A percentile compares a stretch with the other conserved stretches of the same genome.
phyloP scores from a whole-genome alignment of 768 basidiomycete species.

The Boletus subcaerulescens region DNA sequence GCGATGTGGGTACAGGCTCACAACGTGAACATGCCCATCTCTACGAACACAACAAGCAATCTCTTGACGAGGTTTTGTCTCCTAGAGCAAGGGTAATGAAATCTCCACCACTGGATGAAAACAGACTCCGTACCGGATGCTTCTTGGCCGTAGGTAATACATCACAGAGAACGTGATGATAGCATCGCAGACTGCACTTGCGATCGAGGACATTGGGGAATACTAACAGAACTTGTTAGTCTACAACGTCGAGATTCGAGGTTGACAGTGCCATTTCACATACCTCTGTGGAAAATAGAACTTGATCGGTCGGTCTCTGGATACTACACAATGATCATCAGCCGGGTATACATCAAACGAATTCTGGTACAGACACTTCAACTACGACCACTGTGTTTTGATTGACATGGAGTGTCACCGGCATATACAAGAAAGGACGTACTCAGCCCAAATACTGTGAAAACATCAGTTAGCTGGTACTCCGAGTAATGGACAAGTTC shows the following conservation, averaged over 20 bases:
- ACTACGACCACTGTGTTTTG: background rate
- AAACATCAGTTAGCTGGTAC: background rate
- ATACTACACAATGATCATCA: slow-evolving; percentile 3
- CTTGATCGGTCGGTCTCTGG: background rate
- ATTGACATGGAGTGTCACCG: background rate
- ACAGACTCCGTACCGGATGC: background rate
- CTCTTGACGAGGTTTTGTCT: slow-evolving; percentile 3
- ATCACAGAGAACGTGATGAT: slow-evolving; percentile 10
- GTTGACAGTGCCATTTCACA: background rate
- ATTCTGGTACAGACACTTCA: slow-evolving; percentile 3
- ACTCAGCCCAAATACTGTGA: slow-evolving; percentile 12
- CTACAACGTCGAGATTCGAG: background rate
- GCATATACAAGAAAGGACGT: background rate
- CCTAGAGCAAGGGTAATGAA: background rate
- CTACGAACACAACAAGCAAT: slow-evolving; percentile 6
- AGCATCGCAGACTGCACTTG: slow-evolving; percentile 6
- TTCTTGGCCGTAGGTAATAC: slow-evolving; percentile 10
- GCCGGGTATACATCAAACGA: background rate
- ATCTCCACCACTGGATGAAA: background rate
- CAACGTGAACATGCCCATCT: slow-evolving; percentile 16
- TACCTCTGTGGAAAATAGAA: background rate
- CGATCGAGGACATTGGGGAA: background rate
- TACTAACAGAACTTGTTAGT: background rate
- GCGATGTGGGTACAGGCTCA: background rate
- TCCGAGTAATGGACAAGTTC: background rate